Evolutionary conservation across 257 asterid species (phyloP), one percentile per base, ranked within the genome.

Genomic region (Fraxinus quadrangulata): DNA sequence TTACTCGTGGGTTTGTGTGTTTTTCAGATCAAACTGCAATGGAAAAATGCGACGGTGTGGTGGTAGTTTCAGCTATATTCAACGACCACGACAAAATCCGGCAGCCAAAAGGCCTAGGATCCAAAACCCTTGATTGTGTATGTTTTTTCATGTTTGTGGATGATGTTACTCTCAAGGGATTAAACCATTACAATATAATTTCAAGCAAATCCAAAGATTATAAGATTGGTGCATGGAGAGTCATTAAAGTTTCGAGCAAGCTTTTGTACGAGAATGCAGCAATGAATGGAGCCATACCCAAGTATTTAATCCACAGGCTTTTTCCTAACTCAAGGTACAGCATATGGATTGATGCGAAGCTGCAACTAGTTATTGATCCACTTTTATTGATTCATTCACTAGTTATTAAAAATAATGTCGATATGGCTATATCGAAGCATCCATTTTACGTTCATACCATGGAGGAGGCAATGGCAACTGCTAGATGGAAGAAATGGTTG

Each of bases 401-500:
- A 5, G 84, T 93, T 3, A 72, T 88, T 42, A 84, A 81, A 70
- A 92, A 90, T 81, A 76, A 83, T 70, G 92, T 84, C 34, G 99
- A 95, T 71, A 85, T 93, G 91, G 98, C 99, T 11, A 83, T 93
- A 6, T 91, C 99, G 0, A 90, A 76, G 56, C 99, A 95, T 77
- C 98, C 98, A 0, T 79, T 81, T 45, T 95, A 85, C 80, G 23
- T 86, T 59, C 96, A 95, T 72, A 88, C 98, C 0, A 80, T 95
- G 89, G 99, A 95, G 70, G 99, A 95, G 78, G 99, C 97, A 0
- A 80, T 86, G 87, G 98, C 99, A 2, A 95, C 98, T 23, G 94
- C 93, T 0, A 78, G 99, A 73, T 95, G 99, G 99, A 91, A 85
- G 81, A 95, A 95, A 77, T 95, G 98, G 99, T 80, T 88, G 94